Conservation (phyloP, 139 green algal genomes). For the Closterium sp. region DNA sequence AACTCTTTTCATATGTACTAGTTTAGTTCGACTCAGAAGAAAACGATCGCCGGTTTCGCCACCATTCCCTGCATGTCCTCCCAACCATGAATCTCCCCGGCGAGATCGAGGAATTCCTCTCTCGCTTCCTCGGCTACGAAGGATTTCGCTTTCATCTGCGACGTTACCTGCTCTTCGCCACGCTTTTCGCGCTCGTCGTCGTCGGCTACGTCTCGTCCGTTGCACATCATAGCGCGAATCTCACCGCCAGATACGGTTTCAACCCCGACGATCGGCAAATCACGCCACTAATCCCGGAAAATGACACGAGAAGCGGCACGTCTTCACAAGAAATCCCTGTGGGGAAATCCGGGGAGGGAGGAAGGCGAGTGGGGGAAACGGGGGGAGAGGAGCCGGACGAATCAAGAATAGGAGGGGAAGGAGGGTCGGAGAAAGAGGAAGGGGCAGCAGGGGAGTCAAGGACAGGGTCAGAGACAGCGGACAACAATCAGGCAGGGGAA, state of each 20-base stretch:
- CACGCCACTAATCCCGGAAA: neutral
- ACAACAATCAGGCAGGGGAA: neutral
- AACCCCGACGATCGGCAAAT: neutral
- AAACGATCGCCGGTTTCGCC: too few relatives aligned
- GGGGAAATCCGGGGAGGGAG: too few relatives aligned
- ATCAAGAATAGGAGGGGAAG: neutral
- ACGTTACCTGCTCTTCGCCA: neutral
- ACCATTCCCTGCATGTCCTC: too few relatives aligned
- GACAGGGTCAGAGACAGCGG: neutral
- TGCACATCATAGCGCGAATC: neutral
- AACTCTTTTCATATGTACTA: too few relatives aligned
- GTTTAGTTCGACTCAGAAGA: too few relatives aligned
- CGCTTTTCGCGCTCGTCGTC: neutral
- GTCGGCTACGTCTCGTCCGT: neutral
- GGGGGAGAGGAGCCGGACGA: neutral
- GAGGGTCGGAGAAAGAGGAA: neutral
- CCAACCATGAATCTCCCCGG: neutral
- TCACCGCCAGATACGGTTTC: neutral
- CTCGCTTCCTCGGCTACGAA: neutral
- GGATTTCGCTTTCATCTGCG: neutral
- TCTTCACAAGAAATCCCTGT: neutral
- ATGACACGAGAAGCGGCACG: neutral
- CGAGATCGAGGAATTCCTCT: neutral
- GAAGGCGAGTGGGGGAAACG: neutral
- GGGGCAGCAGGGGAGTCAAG: neutral